phyloP scores from a whole-genome alignment of 2,329 filamentous ascomycete species.

The Colletotrichum eremochloae region DNA sequence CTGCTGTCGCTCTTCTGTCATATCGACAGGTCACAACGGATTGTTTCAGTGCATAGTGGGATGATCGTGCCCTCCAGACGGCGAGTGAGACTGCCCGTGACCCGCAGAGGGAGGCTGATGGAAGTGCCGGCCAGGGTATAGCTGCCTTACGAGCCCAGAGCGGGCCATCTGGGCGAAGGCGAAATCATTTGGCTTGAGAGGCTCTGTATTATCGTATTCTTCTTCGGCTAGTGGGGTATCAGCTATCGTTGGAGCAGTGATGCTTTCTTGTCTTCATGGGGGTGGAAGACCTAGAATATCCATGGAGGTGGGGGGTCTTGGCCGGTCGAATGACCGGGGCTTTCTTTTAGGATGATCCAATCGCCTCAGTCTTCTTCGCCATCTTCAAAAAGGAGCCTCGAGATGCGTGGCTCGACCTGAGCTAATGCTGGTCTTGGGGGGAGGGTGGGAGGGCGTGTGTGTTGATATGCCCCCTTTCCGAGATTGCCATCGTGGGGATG shows the following conservation, averaged over 20 bases:
- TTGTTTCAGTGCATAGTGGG: conserved; percentile 1
- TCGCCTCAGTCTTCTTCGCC: conserved; percentile 1
- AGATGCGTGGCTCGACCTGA: neutral
- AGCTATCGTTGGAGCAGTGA: neutral
- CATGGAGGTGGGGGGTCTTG: neutral
- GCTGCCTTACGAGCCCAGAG: neutral
- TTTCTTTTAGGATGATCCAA: conserved; percentile 2
- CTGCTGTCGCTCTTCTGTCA: conserved; percentile 8
- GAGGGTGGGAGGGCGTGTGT: neutral
- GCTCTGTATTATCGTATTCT: neutral
- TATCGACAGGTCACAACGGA: conserved; percentile 25
- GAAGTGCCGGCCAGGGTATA: neutral
- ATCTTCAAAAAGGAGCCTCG: conserved; percentile 10
- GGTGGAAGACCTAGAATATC: neutral
- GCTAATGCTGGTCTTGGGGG: neutral
- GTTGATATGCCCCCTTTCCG: neutral
- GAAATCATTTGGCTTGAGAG: neutral
- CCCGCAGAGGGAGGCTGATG: conserved; percentile 1
- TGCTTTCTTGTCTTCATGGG: neutral
- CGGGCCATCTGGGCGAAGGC: neutral
- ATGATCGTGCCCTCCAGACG: neutral
- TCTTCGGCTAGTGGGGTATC: neutral
- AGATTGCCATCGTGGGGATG: neutral
- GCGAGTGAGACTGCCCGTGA: conserved; percentile 2
- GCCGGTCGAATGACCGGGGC: neutral